Evolutionary conservation across 2,329 filamentous ascomycete genomes (phyloP), one percentile per base, ranked within the genome.

Genomic region (Sphaerostilbella broomeana): DNA sequence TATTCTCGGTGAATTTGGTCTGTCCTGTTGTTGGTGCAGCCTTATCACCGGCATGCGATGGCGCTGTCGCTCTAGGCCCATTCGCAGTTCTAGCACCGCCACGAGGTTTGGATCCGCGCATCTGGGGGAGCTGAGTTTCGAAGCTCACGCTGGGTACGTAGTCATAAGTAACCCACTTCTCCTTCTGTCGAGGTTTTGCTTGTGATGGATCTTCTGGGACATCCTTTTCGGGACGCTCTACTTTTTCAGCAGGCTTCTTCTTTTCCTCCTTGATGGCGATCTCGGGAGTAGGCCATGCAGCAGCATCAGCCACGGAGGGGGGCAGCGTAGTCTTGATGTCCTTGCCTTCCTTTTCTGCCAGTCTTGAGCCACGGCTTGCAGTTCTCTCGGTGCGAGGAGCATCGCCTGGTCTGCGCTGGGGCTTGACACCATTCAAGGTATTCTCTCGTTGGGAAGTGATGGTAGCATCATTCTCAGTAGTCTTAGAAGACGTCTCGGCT

Each of bases 231-330:
- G 78, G 72, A 10, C 72, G 70, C 16, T 77, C 68, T 21, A 68
- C 62, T 38, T 68, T 65, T 60, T 86, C 86, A 40, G 81, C 73
- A 2, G 70, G 64, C 60, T 86, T 88, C 54, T 81, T 81, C 63
- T 85, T 86, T 46, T 84, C 77, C 51, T 92, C 87, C 47, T 72
- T 68, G 31, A 63, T 62, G 35, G 81, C 79, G 37, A 82, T 77
- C 51, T 95, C 86, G 1, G 88, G 88, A 3, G 90, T 97, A 12
- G 92, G 92, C 92, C 92, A 98, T 15, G 80, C 80, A 38, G 78
- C 69, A 35, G 86, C 73, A 60, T 97, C 89, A 43, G 76, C 79
- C 32, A 86, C 82, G 2, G 85, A 73, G 18, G 85, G 85, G 4
- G 68, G 56, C 3, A 62, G 46, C 17, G 62, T 64, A 11, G 52